phyloP scores from a whole-genome alignment of 495 filamentous ascomycete species.

The Neurospora sp. region DNA sequence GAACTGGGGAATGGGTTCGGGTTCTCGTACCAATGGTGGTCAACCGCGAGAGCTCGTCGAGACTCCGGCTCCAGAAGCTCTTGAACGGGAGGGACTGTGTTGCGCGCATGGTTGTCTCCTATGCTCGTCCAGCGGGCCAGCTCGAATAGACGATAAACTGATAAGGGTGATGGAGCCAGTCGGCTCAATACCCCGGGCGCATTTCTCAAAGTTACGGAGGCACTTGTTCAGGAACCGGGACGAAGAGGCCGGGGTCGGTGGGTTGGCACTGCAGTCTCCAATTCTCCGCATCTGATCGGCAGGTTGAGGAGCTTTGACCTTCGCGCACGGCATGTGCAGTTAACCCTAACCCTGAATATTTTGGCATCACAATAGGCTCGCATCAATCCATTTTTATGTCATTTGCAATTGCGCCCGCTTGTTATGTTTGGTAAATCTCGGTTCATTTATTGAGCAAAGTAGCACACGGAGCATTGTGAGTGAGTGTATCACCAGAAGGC shows the following conservation, averaged over 20 bases:
- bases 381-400: no score
- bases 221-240: neutral
- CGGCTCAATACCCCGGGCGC: constrained; percentile 5
- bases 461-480: no score
- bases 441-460: no score
- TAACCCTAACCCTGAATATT: no score
- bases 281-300: neutral
- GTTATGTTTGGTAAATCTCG: no score
- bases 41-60: constrained; percentile 37
- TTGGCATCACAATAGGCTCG: no score
- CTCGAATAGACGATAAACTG: neutral
- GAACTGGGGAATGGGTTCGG: neutral
- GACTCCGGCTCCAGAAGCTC: constrained; percentile 35
- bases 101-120: constrained; percentile 26
- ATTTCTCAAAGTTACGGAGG: constrained; percentile 1
- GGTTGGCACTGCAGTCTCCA: neutral
- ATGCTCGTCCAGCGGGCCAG: neutral
- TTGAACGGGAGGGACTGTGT: constrained; percentile 28
- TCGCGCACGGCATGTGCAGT: no score
- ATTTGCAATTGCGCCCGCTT: no score
- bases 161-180: constrained; percentile 8
- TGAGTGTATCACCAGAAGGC: no score
- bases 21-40: constrained; percentile 29
- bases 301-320: neutral
- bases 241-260: neutral